A percentile compares a stretch with the other conserved stretches of the same genome.
phyloP scores from a whole-genome alignment of 2,329 filamentous ascomycete species.

The Dactylellina haptotyla region DNA sequence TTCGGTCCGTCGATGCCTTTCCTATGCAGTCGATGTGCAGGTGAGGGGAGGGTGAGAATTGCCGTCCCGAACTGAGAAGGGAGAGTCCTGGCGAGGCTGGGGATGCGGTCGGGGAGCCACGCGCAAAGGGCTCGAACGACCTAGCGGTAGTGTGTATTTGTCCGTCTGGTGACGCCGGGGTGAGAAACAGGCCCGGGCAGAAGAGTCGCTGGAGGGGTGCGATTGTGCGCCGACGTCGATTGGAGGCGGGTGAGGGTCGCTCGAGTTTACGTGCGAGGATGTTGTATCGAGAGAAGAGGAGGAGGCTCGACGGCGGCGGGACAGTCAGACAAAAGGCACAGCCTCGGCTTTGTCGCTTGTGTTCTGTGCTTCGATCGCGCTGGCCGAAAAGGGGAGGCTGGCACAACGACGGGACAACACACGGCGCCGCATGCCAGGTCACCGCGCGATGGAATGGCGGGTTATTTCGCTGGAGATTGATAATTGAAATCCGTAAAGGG shows the following conservation, averaged over 20 bases:
- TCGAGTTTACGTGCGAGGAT: background rate
- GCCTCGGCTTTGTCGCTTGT: slow-evolving; percentile 1
- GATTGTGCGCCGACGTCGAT: slow-evolving; percentile 24
- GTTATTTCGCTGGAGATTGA: no score
- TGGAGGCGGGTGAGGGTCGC: slow-evolving; percentile 11
- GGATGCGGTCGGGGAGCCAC: slow-evolving; percentile 17
- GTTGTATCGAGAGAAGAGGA: slow-evolving; percentile 10
- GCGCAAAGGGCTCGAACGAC: background rate
- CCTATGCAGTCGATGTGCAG: background rate
- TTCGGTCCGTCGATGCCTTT: background rate
- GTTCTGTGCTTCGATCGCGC: slow-evolving; percentile 14
- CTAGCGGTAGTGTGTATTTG: slow-evolving; percentile 2
- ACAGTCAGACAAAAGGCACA: background rate
- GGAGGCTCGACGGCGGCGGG: background rate
- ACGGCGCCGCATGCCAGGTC: no score
- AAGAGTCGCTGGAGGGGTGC: slow-evolving; percentile 1
- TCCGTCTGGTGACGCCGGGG: slow-evolving; percentile 11
- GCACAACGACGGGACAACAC: no score
- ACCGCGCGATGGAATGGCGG: no score
- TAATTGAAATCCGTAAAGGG: no score
- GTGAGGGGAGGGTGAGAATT: background rate
- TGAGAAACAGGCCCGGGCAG: no score
- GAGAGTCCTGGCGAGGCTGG: slow-evolving; percentile 34
- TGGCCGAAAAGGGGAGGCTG: slow-evolving; percentile 52
- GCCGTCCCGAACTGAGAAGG: slow-evolving; percentile 15